Evolutionary conservation across 2,329 filamentous ascomycete genomes (phyloP), one percentile per base, ranked within the genome.

Genomic region (Raffaelea arxii): DNA sequence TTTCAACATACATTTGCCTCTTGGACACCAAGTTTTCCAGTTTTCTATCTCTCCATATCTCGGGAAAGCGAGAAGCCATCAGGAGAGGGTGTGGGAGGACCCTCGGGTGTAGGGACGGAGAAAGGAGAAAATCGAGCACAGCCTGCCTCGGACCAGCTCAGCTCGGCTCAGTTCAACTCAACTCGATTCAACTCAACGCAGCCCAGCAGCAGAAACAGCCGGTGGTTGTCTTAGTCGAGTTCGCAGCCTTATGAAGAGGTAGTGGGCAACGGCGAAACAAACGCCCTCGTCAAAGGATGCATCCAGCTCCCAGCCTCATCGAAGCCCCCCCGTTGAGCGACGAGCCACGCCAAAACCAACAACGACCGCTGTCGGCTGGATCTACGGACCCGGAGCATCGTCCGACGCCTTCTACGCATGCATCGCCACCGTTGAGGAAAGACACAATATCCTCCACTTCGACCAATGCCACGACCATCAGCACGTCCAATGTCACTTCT

Each of bases 391-490:
- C 45, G 4, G 49, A 50, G 23, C 55, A 43, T 4, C 46, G 54
- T 46, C 55, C 41, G n/a, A 52, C 48, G 14, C 56, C 55, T 9
- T 50, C 55, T 16, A 53, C 54, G 12, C 56, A 58, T 25, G 49
- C 56, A 10, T 61, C 62, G 18, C 58, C 62, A 44, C 62, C 60
- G 11, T 46, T 57, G 53, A 58, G 68, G 51, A 74, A 75, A 58
- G 71, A 77, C 55, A 75, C 74, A 30, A 65, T 60, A 50, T 75
- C 73, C 48, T 77, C 74, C 46, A 70, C 69, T 50, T 74, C 74
- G 49, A 75, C 73, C 21, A 68, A 67, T 56, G 69, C 67, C 54
- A 72, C 73, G 23, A 67, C 66, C 55, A 69, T 66, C 51, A 65
- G 63, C 37, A 57, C 62, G 47, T 62, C 60, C 24, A 66, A 63